Evolutionary conservation across 1,284 basidiomycete species (phyloP), one percentile per base, ranked within the genome.

Genomic region (Ganoderma sinense): DNA sequence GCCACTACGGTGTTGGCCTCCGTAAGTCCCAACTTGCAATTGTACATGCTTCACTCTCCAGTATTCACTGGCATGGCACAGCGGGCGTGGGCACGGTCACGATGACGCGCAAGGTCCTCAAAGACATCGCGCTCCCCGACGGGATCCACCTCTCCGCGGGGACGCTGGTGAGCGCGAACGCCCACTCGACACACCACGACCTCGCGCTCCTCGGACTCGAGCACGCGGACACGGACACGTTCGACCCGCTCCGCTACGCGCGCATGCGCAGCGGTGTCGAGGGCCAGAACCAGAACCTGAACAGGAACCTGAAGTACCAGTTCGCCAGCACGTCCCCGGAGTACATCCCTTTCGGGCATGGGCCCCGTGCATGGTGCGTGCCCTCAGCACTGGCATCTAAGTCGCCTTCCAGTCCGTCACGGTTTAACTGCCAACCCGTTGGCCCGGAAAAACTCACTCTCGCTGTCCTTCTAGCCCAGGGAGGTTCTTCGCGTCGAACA

Each of bases 181-280:
- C 58, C 11, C 43, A 69, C 29, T 45, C 68, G 16, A 56, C 61
- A 2, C 72, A 75, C 45, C 62, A 61, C 41, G 74, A 75, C 66
- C 65, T 66, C 5, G 51, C 53, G 8, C 18, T 62, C 31, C 73
- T 73, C 66, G 61, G n/a, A n/a, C n/a, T 55, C 16, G 33, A 65
- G 33, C 33, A 4, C 33, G 33, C 3, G 33, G 33, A 33, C 59
- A 43, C 70, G 36, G 23, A 39, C 18, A 75, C 72, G 4, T 87
- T 85, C 73, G 70, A 86, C 67, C 77, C 84, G 0, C 85, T 85
- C 70, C 81, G 86, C n/a, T 88, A 86, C 75, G 78, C 82, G 14
- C 81, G 83, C 39, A 72, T 84, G 69, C 79, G 83, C 53, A 51
- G 83, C 53, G 51, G 26, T 13, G 48, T 41, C 18, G 68, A 53